These are phyloP conservation scores for Cryptococcus sp. DNA, from an alignment of 1,284 basidiomycete genomes.

Conservation along the genomic window DNA sequence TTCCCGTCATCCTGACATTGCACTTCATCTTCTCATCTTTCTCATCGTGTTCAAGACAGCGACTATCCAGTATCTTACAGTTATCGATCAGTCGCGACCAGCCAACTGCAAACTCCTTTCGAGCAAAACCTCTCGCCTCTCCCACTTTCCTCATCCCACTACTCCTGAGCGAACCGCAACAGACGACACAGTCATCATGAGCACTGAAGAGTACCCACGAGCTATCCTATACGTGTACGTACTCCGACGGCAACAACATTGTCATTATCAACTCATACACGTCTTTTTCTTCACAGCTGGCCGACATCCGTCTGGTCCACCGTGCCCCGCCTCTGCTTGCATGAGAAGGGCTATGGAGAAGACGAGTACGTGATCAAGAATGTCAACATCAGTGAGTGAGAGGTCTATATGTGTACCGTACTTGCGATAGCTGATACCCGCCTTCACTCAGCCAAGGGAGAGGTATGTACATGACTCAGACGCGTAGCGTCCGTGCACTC, in stretches of 20 bases:
- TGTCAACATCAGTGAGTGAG: slow-evolving; percentile 48
- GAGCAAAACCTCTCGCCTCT: no score
- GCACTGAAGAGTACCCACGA: background rate
- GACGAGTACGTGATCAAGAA: slow-evolving; percentile 51
- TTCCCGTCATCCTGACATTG: background rate
- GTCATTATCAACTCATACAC: no score
- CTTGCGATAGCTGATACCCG: background rate
- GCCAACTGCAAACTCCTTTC: no score
- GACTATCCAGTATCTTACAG: no score
- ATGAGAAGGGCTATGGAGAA: slow-evolving; percentile 54
- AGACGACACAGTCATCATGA: background rate
- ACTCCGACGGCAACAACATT: no score
- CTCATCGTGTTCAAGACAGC: no score
- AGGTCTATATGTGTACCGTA: background rate
- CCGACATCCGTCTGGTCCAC: slow-evolving; percentile 52
- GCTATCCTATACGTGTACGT: slow-evolving; percentile 1
- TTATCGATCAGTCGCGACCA: no score
- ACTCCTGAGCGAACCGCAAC: no score
- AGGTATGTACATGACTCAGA: slow-evolving; percentile 28
- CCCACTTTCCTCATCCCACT: no score
- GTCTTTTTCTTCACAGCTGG: slow-evolving; percentile 32
- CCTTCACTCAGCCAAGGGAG: slow-evolving; percentile 48
- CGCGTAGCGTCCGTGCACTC: background rate
- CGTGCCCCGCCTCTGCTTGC: slow-evolving; percentile 50
- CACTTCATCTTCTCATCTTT: no score